Conservation (phyloP, 441 rosid genomes). For the Bruguiera hainesii region DNA sequence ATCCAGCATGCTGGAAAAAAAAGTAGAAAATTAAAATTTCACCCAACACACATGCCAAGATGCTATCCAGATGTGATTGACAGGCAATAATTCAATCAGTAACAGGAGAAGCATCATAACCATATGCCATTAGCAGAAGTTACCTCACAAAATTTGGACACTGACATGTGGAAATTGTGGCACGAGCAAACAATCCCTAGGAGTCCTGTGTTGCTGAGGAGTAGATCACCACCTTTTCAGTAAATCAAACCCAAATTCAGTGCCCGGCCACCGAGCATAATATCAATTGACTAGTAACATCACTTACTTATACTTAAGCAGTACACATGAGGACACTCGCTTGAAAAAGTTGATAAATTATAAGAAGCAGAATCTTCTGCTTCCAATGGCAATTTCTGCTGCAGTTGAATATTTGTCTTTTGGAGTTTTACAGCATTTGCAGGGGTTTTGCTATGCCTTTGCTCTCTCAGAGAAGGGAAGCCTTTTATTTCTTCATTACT, state of each 20-base stretch:
- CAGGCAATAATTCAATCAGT: not conserved
- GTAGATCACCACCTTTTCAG: constrained; percentile 46
- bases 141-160: constrained; percentile 56
- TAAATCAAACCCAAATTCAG: constrained; percentile 21
- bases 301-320: constrained; percentile 47
- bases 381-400: constrained; percentile 17
- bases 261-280: constrained; percentile 1
- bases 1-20: constrained; percentile 47
- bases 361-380: constrained; percentile 23
- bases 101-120: constrained; percentile 2
- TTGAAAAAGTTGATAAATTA: constrained; percentile 19
- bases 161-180: constrained; percentile 49
- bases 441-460: constrained; percentile 14
- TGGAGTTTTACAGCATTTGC: constrained; percentile 24
- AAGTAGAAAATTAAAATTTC: not conserved
- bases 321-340: constrained; percentile 37
- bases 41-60: constrained; percentile 1
- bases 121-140: constrained; percentile 12
- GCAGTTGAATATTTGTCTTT: constrained; percentile 14
- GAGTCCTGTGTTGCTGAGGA: constrained; percentile 49
- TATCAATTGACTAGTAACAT: constrained; percentile 7
- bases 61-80: constrained; percentile 4
- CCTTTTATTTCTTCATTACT: constrained; percentile 28
- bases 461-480: constrained; percentile 23
- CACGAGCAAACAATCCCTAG: constrained; percentile 48